Evolutionary conservation across 257 asterid genomes (phyloP).

Genomic region (Plantago major): DNA sequence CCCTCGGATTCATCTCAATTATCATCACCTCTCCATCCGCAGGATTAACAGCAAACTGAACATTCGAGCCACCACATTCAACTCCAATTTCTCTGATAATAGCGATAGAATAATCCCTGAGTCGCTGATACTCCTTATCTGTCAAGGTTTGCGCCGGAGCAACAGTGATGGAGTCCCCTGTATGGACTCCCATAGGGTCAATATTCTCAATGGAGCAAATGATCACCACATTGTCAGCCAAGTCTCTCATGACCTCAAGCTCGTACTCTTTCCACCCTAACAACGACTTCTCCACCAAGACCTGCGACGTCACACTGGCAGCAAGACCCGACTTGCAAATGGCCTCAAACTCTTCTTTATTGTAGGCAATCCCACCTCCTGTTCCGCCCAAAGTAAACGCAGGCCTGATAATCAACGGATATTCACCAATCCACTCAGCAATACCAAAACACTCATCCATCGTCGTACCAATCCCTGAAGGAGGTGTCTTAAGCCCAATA

Average conservation of each 20-base stretch:
- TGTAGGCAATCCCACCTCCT: conserved; percentile 98
- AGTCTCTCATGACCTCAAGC: conserved; percentile 96
- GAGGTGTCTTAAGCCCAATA: conserved; percentile 92
- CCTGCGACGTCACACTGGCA: conserved; percentile 91
- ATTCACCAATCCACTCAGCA: conserved; percentile 80
- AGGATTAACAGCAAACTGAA: conserved; percentile 94
- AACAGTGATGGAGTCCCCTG: conserved; percentile 96
- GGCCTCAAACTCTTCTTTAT: conserved; percentile 88
- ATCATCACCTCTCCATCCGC: conserved; percentile 95
- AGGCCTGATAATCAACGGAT: conserved; percentile 89
- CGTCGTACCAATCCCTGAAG: conserved; percentile 92
- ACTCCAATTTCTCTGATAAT: conserved; percentile 98
- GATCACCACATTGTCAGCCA: conserved; percentile 97
- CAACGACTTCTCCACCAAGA: conserved; percentile 90
- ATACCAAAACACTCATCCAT: conserved; percentile 80
- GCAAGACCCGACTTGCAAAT: conserved; percentile 93
- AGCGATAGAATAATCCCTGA: conserved; percentile 94
- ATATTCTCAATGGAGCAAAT: conserved; percentile 97
- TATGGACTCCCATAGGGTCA: conserved; percentile 97
- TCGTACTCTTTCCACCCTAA: conserved; percentile 99
- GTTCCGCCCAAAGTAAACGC: conserved; percentile 97
- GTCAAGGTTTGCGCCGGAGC: conserved; percentile 99
- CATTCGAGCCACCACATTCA: conserved; percentile 97
- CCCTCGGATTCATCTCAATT: conserved; percentile 98
- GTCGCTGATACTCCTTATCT: conserved; percentile 89